Percentiles rank a stretch among this genome's conserved stretches.
phyloP scores from a whole-genome alignment of 352 stramenopile species.

The Thalassiosira delicatula region DNA sequence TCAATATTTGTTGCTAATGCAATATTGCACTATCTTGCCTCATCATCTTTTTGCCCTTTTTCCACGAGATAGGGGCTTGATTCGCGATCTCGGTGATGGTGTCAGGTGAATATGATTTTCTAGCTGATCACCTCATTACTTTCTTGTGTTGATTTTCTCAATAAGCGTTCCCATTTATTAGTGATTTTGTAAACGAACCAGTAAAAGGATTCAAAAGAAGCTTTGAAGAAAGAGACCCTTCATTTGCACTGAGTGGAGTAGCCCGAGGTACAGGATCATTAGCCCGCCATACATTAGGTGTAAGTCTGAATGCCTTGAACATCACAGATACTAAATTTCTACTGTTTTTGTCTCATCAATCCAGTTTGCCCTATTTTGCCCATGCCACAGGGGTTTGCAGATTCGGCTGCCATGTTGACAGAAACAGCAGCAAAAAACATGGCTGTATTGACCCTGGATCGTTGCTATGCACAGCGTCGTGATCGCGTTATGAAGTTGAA shows the following conservation, averaged over 20 bases:
- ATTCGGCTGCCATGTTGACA: constrained; percentile 84
- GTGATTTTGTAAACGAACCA: constrained; percentile 85
- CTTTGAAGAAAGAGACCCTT: constrained; percentile 83
- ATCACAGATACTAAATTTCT: background rate
- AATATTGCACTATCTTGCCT: too few relatives aligned
- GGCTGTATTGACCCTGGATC: constrained; percentile 84
- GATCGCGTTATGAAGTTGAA: constrained; percentile 74
- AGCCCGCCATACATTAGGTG: constrained; percentile 84
- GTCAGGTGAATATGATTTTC: constrained; percentile 53
- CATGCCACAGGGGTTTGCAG: constrained; percentile 70
- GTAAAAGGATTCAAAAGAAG: constrained; percentile 84
- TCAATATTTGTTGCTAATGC: too few relatives aligned
- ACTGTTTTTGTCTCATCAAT: background rate
- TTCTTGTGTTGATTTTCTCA: constrained; percentile 18
- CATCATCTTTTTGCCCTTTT: too few relatives aligned
- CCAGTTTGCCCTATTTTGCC: constrained; percentile 5
- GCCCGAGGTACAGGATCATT: constrained; percentile 83
- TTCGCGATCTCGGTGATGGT: constrained; percentile 81
- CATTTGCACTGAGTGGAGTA: constrained; percentile 83
- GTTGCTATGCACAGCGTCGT: constrained; percentile 84
- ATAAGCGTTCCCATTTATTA: background rate
- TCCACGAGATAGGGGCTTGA: too few relatives aligned
- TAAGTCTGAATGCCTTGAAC: constrained; percentile 17
- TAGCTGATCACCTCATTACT: background rate
- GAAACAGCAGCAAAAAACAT: constrained; percentile 85